Evolutionary conservation across 2,329 filamentous ascomycete species (phyloP), one percentile per base, ranked within the genome.

Genomic region (Biscogniauxia sp.): DNA sequence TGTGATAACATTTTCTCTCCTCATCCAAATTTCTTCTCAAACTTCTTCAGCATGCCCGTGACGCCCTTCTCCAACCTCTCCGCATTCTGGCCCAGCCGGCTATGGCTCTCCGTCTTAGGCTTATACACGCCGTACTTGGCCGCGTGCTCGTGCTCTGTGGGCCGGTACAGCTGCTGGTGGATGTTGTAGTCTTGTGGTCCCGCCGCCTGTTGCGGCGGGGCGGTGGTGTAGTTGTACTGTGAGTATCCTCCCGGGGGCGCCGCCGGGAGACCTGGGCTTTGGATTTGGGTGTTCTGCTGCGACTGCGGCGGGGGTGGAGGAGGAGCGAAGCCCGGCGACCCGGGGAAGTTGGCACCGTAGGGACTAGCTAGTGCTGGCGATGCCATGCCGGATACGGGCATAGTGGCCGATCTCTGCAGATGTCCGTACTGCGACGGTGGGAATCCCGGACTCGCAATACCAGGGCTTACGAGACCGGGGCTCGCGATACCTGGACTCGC

Each of bases 1-100:
- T 13, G 11, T 32, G 11, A 32, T 13, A 8, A 2, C 28, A 32
- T 13, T 13, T 32, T 32, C 28, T 32, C 28, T 32, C 28, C 6
- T n/a, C n/a, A 55, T 73, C 81, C 82, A 76, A 89, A 88, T 72
- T 86, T 90, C 85, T 91, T 92, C 78, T 93, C 90, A 74, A 93
- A 82, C 77, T 88, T 91, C 82, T 89, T 92, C 66, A 93, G 75
- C 79, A 92, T 88, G 6, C 87, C 86, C 26, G 85, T 84, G 4
- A 92, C 84, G 1, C 88, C 87, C 73, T 86, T 87, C 77, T 93
- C 90, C 37, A 92, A 68, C 68, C 84, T 82, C 26, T 85, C 86
- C 0, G 88, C 85, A 62, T 85, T 83, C 72, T 87, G 84, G 68
- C 90, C 89, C 28, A 92, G 74, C 71, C 82, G 84, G 6, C 76